A percentile compares a stretch with the other conserved stretches of the same genome.
These are phyloP conservation scores for Saccharomycopsis sp. DNA, from an alignment of 805 yeast species.

Conservation along the genomic window DNA sequence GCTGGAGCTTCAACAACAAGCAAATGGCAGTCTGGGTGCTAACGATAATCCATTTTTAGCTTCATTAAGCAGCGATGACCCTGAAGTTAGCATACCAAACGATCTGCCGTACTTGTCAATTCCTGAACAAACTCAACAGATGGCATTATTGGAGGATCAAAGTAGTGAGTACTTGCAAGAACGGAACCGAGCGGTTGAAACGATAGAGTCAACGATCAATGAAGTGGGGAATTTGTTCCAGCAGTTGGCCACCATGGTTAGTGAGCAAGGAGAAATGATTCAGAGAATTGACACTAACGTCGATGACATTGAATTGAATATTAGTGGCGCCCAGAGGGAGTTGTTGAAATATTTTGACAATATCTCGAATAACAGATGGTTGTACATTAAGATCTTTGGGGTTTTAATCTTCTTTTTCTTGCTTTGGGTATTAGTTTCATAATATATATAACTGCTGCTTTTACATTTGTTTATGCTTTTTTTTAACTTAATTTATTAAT, in stretches of 20 bases:
- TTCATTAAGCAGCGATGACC: slow-evolving; percentile 16
- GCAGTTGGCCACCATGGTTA: slow-evolving; percentile 95
- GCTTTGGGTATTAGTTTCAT: slow-evolving; percentile 74
- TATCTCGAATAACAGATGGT: slow-evolving; percentile 87
- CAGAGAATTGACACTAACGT: slow-evolving; percentile 94
- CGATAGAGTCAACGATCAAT: slow-evolving; percentile 93
- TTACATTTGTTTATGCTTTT: neutral
- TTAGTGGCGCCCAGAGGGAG: slow-evolving; percentile 91
- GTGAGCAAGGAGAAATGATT: slow-evolving; percentile 93
- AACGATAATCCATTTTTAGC: slow-evolving; percentile 33
- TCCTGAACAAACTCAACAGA: slow-evolving; percentile 81
- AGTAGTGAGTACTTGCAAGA: slow-evolving; percentile 66
- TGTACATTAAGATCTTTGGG: slow-evolving; percentile 84
- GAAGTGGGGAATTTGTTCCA: slow-evolving; percentile 93
- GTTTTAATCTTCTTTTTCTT: slow-evolving; percentile 70
- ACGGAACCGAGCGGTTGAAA: slow-evolving; percentile 85
- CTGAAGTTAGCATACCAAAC: slow-evolving; percentile 30
- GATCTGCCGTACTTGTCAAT: slow-evolving; percentile 50
- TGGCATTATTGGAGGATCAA: slow-evolving; percentile 80
- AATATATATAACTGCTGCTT: slow-evolving; percentile 11
- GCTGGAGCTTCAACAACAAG: neutral
- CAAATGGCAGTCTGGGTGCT: slow-evolving; percentile 24
- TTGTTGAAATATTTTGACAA: slow-evolving; percentile 81
- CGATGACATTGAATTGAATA: slow-evolving; percentile 85
- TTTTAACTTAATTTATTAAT: neutral